phyloP scores from a whole-genome alignment of 2,329 filamentous ascomycete genomes.

The Bertia moriformis region DNA sequence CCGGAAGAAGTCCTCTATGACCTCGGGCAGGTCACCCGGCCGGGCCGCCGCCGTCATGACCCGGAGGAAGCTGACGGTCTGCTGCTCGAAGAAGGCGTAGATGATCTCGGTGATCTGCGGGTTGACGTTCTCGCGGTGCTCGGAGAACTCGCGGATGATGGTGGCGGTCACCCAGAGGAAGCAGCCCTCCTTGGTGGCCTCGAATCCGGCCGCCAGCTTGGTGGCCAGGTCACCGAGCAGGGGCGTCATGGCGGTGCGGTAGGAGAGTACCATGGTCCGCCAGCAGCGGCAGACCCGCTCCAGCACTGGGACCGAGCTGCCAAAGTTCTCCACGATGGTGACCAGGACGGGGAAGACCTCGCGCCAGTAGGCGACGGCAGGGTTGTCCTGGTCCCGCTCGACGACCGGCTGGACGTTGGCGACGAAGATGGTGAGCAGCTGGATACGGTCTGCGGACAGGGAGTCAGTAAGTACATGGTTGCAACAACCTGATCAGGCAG shows the following conservation, averaged over 20 bases:
- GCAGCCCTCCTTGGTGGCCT: constrained; percentile 75
- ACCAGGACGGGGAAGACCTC: constrained; percentile 81
- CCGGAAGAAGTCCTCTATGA: constrained; percentile 94
- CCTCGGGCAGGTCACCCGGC: constrained; percentile 57
- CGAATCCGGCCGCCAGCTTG: constrained; percentile 74
- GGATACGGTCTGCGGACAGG: constrained; percentile 75
- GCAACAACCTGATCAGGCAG: constrained; percentile 2
- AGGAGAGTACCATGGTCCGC: constrained; percentile 93
- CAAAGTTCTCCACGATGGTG: constrained; percentile 76
- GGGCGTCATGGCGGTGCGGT: constrained; percentile 75
- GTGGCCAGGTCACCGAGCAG: constrained; percentile 74
- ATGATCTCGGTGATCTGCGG: constrained; percentile 72
- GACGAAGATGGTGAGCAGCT: constrained; percentile 81
- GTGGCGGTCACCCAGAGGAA: constrained; percentile 96
- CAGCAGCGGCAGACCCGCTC: constrained; percentile 90
- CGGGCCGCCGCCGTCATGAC: constrained; percentile 78
- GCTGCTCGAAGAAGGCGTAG: constrained; percentile 86
- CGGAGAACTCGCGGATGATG: constrained; percentile 87
- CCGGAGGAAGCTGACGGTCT: constrained; percentile 76
- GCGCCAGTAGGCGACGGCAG: constrained; percentile 88
- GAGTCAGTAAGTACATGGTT: constrained; percentile 6
- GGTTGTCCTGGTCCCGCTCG: constrained; percentile 60
- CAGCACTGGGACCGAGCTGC: constrained; percentile 72
- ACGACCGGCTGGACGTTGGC: constrained; percentile 65
- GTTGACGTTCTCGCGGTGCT: constrained; percentile 74